Base-by-base conservation (phyloP, 2,329 filamentous ascomycete genomes). In the Leptoxyphium fumago region DNA sequence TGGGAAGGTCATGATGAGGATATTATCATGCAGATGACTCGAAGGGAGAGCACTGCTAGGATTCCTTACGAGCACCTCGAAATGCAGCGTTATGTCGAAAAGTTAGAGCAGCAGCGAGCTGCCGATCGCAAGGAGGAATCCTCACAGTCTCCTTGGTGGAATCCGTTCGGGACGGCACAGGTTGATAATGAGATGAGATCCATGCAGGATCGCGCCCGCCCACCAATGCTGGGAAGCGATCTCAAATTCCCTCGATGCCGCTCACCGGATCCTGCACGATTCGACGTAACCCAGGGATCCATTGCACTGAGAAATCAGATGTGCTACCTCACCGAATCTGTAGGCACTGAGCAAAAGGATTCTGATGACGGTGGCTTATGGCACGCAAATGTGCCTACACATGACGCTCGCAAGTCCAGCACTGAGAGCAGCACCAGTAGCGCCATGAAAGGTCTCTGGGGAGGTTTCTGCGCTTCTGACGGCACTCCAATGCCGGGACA, bases 171-270 rank as follows among this genome's bases (percentile, higher is more conserved):
- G 13, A 55, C 56, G 21, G 51, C 45, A 9, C 52, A 63, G 42
- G 60, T 56, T 36, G 64, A 70, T 44, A 53, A 51, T 15, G 67
- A 69, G 46, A 50, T 76, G 34, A 65, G 71, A 48, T 68, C 70
- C 21, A 74, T 77, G 66, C 71, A 71, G 17, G 78, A 78, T 47
- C 68, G 69, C 38, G 72, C 73, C 21, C 74, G 72, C 38, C 89
- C 89, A 36, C 89, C 89, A 9, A 93, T 96, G 87, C 75, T 94
- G 10, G 89, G 89, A 45, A 67, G 71, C 45, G 83, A 94, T 52
- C 74, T 96, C 44, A 69, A 72, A 21, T 94, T 95, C 60, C 84
- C 86, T 29, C 76, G 75, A 59, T 94, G 86, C 59, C 72, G 74
- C 9, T 94, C 88, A 21, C 89, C 89, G 5, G 81, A 89, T 61